A percentile compares a stretch with the other conserved stretches of the same genome.
phyloP scores from a whole-genome alignment of 148 eudicot genomes.

The Rhododendron ferrugineum region DNA sequence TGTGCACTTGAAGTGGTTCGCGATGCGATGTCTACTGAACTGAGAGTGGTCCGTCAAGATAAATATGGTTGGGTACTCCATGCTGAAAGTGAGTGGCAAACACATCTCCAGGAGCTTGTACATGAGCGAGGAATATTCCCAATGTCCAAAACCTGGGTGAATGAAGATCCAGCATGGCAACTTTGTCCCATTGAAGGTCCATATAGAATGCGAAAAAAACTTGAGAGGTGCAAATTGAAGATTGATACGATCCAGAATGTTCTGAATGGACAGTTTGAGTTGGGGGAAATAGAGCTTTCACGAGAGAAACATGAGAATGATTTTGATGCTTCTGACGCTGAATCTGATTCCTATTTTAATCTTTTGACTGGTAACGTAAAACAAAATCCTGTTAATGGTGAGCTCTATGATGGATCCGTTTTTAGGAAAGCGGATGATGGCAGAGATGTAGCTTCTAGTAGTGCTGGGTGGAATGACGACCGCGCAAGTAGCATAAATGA shows the following conservation, averaged over 20 bases:
- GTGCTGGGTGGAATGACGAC: constrained; percentile 68
- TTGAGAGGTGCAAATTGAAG: constrained; percentile 78
- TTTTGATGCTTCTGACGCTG: constrained; percentile 56
- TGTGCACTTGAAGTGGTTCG: constrained; percentile 85
- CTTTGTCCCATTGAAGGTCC: constrained; percentile 99
- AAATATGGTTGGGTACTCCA: constrained; percentile 99
- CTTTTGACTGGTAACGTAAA: constrained; percentile 40
- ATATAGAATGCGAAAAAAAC: constrained; percentile 93
- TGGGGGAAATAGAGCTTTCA: constrained; percentile 41
- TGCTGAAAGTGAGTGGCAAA: constrained; percentile 99
- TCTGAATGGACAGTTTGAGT: constrained; percentile 62
- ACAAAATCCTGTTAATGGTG: constrained; percentile 47
- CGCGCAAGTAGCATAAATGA: constrained; percentile 72
- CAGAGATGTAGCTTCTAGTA: constrained; percentile 60
- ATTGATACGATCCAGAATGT: constrained; percentile 74
- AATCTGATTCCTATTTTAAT: constrained; percentile 64
- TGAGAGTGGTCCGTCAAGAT: constrained; percentile 94
- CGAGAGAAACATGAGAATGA: constrained; percentile 58
- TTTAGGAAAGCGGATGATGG: constrained; percentile 58
- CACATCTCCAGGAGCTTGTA: constrained; percentile 92
- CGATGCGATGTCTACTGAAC: constrained; percentile 87
- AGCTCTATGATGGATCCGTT: constrained; percentile 65
- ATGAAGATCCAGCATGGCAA: constrained; percentile 74
- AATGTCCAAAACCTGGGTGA: constrained; percentile 35
- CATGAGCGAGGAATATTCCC: constrained; percentile 95